phyloP scores from a whole-genome alignment of 768 basidiomycete species.

The Russula compacta region DNA sequence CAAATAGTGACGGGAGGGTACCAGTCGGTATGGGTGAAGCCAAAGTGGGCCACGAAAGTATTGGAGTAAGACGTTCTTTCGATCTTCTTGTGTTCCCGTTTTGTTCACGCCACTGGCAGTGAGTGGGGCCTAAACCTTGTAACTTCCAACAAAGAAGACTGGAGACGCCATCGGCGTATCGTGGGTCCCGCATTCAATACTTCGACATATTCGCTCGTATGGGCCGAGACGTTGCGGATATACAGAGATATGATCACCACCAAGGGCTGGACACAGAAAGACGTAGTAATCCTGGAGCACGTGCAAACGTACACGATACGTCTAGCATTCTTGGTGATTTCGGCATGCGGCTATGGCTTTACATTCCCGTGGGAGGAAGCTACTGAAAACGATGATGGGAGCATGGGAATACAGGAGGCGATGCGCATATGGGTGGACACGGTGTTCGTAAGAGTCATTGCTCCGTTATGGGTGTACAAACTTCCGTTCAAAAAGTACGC shows the following conservation, averaged over 20 bases:
- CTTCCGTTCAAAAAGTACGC: slow-evolving; percentile 3
- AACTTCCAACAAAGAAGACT: slow-evolving; percentile 14
- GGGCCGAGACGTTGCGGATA: slow-evolving; percentile 19
- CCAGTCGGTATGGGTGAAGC: slow-evolving; percentile 16
- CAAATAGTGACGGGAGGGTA: not conserved
- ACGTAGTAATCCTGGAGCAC: not conserved
- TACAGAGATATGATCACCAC: slow-evolving; percentile 17
- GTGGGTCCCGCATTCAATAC: slow-evolving; percentile 23
- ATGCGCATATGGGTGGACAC: slow-evolving; percentile 2
- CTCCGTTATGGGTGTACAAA: slow-evolving; percentile 8
- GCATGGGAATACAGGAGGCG: slow-evolving; percentile 9
- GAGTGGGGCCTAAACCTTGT: slow-evolving; percentile 19
- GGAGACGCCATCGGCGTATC: slow-evolving; percentile 22
- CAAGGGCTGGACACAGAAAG: slow-evolving; percentile 16
- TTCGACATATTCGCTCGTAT: slow-evolving; percentile 19
- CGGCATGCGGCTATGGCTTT: slow-evolving; percentile 21
- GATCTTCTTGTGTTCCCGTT: not conserved
- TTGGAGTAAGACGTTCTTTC: not conserved
- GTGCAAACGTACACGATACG: slow-evolving; percentile 19
- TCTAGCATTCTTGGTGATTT: slow-evolving; percentile 18
- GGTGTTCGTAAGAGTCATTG: not conserved
- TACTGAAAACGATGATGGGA: not conserved
- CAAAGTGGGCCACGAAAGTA: not conserved
- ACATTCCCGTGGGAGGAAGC: not conserved
- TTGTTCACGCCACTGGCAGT: not conserved